phyloP scores from a whole-genome alignment of 257 asterid genomes.

The Coffea canephora region DNA sequence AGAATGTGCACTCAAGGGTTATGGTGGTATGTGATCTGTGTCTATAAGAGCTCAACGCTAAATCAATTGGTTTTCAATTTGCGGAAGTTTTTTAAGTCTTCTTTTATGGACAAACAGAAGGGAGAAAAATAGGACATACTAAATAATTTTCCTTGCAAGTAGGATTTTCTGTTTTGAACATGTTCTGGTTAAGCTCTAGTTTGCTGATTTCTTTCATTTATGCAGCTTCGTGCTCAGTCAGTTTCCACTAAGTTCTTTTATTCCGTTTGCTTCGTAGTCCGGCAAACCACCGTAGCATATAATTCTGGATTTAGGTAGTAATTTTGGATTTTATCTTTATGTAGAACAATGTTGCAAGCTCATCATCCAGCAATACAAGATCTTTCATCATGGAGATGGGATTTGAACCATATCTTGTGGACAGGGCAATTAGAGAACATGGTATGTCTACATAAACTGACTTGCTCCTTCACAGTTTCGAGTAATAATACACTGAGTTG shows the following conservation, averaged over 20 bases:
- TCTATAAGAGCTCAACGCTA: background rate
- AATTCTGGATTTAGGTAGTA: slow-evolving; percentile 10
- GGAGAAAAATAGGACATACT: slow-evolving; percentile 1
- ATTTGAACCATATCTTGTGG: slow-evolving; percentile 62
- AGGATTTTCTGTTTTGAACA: background rate
- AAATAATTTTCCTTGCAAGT: background rate
- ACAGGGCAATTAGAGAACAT: slow-evolving; percentile 71
- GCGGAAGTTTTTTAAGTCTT: background rate
- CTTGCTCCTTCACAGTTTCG: background rate
- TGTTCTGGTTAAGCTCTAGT: background rate
- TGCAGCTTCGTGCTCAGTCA: background rate
- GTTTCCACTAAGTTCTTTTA: background rate
- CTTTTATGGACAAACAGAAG: background rate
- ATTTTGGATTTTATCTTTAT: slow-evolving; percentile 14
- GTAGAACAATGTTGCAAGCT: slow-evolving; percentile 69
- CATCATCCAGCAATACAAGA: slow-evolving; percentile 63
- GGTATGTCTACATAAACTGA: slow-evolving; percentile 35
- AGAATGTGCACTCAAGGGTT: background rate
- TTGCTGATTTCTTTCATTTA: background rate
- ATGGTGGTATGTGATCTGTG: background rate
- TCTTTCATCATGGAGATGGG: slow-evolving; percentile 87
- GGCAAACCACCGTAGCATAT: background rate
- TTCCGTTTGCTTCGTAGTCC: background rate
- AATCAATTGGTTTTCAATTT: background rate
- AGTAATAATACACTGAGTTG: slow-evolving; percentile 11